Evolutionary conservation across 2,329 filamentous ascomycete genomes (phyloP).

Genomic region (Hansfordia pulvinata): DNA sequence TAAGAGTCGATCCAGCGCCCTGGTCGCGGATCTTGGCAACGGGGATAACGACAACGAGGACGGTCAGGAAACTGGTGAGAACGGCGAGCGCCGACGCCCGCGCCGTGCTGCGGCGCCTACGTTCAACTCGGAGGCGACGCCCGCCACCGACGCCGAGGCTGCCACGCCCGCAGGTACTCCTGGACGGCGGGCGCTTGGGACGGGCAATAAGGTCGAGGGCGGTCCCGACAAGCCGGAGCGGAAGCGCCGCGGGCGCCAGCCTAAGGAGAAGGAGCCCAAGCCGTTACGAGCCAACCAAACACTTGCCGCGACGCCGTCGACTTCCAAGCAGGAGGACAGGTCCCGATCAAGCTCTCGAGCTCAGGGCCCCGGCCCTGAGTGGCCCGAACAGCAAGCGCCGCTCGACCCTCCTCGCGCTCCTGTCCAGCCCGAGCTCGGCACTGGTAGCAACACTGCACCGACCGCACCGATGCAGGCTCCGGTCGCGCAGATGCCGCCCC

Average conservation of each 20-base stretch:
- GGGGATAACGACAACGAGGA: conserved; percentile 43
- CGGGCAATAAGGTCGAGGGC: conserved; percentile 25
- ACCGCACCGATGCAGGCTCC: background rate
- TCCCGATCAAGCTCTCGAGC: conserved; percentile 42
- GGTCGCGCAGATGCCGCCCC: background rate
- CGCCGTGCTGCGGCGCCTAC: conserved; percentile 56
- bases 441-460: background rate
- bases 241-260: conserved; percentile 24
- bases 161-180: conserved; percentile 44
- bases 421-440: background rate
- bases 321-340: conserved; percentile 29
- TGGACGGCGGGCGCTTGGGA: conserved; percentile 35
- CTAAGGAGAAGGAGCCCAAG: conserved; percentile 24
- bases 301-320: conserved; percentile 30
- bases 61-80: conserved; percentile 40
- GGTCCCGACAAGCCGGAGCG: conserved; percentile 28
- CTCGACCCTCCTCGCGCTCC: conserved; percentile 1
- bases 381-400: conserved; percentile 16
- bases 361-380: conserved; percentile 27
- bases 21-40: conserved; percentile 53
- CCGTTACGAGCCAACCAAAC: conserved; percentile 24
- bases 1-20: conserved; percentile 47
- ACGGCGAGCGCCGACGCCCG: conserved; percentile 46
- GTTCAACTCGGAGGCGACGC: conserved; percentile 51
- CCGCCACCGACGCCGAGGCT: conserved; percentile 44